Conservation (phyloP, 306 rosid species). For the Vigna trinervia region DNA sequence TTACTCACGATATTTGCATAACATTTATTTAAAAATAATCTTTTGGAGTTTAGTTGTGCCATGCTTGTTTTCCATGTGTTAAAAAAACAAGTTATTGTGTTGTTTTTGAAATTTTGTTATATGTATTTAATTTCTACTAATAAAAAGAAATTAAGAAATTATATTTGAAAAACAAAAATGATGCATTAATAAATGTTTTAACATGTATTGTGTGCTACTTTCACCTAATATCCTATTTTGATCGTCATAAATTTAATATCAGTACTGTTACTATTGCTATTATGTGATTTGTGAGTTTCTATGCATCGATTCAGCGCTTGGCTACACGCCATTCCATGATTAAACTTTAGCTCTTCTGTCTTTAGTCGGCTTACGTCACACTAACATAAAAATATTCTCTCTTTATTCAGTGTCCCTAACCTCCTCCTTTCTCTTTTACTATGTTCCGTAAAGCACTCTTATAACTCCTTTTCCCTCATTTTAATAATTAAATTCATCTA, state of each 20-base stretch:
- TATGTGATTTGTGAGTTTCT: slow-evolving; percentile 48
- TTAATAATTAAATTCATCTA: not conserved
- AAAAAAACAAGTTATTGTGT: too few relatives aligned
- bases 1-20: too few relatives aligned
- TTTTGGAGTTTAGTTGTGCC: too few relatives aligned
- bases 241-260: not conserved
- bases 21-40: too few relatives aligned
- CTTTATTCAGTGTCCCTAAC: slow-evolving; percentile 40
- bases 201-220: too few relatives aligned
- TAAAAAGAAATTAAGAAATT: too few relatives aligned
- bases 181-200: too few relatives aligned
- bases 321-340: slow-evolving; percentile 53
- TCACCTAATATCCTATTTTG: too few relatives aligned
- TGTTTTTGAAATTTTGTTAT: too few relatives aligned
- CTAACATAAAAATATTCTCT: slow-evolving; percentile 33
- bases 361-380: slow-evolving; percentile 50
- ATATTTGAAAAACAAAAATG: too few relatives aligned
- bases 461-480: not conserved
- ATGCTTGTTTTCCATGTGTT: too few relatives aligned
- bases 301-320: slow-evolving; percentile 51
- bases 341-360: slow-evolving; percentile 54
- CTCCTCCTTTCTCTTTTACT: not conserved
- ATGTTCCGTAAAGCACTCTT: not conserved
- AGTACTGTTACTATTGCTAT: not conserved
- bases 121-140: too few relatives aligned